Evolutionary conservation across 2,329 filamentous ascomycete genomes (phyloP).

Genomic region (Aureobasidium namibiae): DNA sequence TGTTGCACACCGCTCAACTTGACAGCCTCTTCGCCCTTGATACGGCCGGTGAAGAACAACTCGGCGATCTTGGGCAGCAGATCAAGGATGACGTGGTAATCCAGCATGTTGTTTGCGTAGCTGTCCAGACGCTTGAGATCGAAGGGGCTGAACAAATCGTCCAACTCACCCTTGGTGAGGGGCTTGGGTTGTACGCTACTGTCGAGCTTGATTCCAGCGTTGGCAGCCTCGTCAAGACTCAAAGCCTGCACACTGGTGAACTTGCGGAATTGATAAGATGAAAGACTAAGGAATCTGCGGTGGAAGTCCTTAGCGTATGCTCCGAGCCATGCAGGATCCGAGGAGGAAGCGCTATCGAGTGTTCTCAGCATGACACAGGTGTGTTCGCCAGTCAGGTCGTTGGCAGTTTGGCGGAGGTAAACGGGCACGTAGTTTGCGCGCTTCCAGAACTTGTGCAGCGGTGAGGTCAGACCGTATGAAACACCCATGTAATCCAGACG

Average conservation of each 20-base stretch:
- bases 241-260: constrained; percentile 74
- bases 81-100: constrained; percentile 95
- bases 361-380: constrained; percentile 95
- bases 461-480: constrained; percentile 81
- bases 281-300: constrained; percentile 76
- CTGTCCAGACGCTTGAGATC: constrained; percentile 92
- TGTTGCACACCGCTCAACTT: constrained; percentile 76
- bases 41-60: constrained; percentile 75
- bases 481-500: constrained; percentile 88
- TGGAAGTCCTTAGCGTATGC: constrained; percentile 93
- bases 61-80: constrained; percentile 74
- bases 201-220: constrained; percentile 58
- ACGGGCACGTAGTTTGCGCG: constrained; percentile 76
- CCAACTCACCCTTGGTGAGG: constrained; percentile 68
- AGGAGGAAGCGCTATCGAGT: constrained; percentile 49
- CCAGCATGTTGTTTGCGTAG: constrained; percentile 93
- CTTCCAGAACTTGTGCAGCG: constrained; percentile 96
- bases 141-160: constrained; percentile 73
- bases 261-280: constrained; percentile 84
- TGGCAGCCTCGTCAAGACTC: constrained; percentile 80
- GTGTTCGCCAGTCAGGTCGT: constrained; percentile 94
- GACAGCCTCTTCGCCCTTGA: constrained; percentile 46
- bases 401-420: constrained; percentile 89
- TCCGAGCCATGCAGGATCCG: constrained; percentile 76
- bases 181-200: constrained; percentile 40